Conservation (phyloP, 345 rosid species). For the Dipteronia sinensis region DNA sequence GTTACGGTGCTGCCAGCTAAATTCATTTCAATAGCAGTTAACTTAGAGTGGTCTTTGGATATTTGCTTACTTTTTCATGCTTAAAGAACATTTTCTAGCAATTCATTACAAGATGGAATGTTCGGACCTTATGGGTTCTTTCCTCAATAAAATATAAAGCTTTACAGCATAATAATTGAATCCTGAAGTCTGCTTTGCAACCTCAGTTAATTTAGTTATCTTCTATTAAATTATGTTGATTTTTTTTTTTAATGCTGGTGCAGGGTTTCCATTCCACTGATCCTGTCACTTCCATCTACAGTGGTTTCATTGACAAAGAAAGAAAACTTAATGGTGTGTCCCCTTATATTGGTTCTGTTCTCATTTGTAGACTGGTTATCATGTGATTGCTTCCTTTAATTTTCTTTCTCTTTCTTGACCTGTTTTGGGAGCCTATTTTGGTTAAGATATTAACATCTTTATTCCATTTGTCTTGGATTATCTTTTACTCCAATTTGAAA, state of each 20-base stretch:
- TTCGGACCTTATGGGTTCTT: background rate
- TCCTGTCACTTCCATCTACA: constrained; percentile 79
- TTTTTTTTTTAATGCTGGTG: constrained; percentile 24
- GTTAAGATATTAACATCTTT: background rate
- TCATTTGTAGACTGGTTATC: background rate
- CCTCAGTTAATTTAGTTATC: background rate
- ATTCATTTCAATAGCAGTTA: no score
- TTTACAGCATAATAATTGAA: background rate
- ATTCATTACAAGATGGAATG: background rate
- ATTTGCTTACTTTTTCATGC: background rate
- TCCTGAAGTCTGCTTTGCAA: background rate
- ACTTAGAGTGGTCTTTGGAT: background rate
- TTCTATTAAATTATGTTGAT: constrained; percentile 1
- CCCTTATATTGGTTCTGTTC: background rate
- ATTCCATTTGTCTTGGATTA: background rate
- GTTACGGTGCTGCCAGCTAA: background rate
- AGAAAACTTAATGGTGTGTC: constrained; percentile 67
- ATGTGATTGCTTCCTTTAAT: background rate
- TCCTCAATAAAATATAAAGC: constrained; percentile 4
- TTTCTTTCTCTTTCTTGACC: background rate
- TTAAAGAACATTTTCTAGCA: background rate
- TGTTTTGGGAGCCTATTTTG: background rate
- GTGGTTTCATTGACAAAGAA: constrained; percentile 81
- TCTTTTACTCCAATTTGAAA: background rate
- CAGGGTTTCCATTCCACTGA: constrained; percentile 84